A percentile compares a stretch with the other conserved stretches of the same genome.
Conservation (phyloP, 2,329 filamentous ascomycete genomes). For the Gaeumannomyces sp. region DNA sequence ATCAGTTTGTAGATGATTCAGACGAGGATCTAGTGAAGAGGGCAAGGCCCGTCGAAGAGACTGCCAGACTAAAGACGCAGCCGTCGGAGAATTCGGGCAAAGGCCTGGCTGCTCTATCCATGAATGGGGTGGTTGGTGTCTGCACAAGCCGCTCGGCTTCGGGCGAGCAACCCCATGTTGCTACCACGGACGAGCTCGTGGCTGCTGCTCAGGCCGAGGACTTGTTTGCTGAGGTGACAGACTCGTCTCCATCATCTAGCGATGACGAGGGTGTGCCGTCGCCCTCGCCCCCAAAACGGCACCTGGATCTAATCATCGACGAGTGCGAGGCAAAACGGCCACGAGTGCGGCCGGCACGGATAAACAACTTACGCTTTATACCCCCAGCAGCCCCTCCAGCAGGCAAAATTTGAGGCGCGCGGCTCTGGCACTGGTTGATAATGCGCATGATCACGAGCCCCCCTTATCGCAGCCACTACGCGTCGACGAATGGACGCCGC, state of each 20-base stretch:
- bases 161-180: slow-evolving; percentile 29
- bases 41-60: slow-evolving; percentile 18
- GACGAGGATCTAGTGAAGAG: slow-evolving; percentile 42
- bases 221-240: slow-evolving; percentile 25
- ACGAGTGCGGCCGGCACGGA: slow-evolving; percentile 5
- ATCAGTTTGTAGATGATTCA: slow-evolving; percentile 47
- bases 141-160: slow-evolving; percentile 36
- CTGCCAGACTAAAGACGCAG: slow-evolving; percentile 11
- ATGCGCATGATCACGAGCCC: not conserved
- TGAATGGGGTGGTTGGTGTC: slow-evolving; percentile 30
- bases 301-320: not conserved
- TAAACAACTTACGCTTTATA: slow-evolving; percentile 2
- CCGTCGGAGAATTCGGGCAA: slow-evolving; percentile 3
- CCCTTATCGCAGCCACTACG: slow-evolving; percentile 15
- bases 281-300: not conserved
- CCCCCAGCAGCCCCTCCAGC: not conserved
- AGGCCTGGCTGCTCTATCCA: not conserved
- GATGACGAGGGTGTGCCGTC: not conserved
- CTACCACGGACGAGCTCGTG: slow-evolving; percentile 32
- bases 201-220: slow-evolving; percentile 34
- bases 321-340: slow-evolving; percentile 9
- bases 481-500: not conserved
- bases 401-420: not conserved
- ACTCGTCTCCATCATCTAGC: not conserved
- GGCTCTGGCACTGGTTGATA: not conserved